Evolutionary conservation across 2,329 filamentous ascomycete species (phyloP).

Genomic region (Colletotrichum orbiculare): DNA sequence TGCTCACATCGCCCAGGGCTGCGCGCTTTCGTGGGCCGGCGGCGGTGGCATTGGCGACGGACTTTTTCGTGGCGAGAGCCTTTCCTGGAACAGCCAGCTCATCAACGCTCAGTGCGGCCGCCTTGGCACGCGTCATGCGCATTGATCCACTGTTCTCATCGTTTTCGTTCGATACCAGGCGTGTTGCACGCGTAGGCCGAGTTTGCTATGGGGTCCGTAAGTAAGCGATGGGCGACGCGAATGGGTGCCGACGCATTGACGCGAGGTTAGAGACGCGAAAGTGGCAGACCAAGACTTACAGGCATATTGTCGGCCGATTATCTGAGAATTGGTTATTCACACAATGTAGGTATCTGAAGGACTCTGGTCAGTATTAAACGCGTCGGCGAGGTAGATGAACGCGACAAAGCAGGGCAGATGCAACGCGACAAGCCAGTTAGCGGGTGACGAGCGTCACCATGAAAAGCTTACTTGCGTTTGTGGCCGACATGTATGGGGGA

Average conservation of each 20-base stretch:
- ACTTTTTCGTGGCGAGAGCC: conserved; percentile 77
- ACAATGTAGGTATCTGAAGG: conserved; percentile 20
- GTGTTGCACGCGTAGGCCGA: conserved; percentile 74
- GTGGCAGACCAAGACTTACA: conserved; percentile 45
- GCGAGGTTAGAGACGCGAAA: neutral
- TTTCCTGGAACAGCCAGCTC: conserved; percentile 71
- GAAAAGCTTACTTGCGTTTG: neutral
- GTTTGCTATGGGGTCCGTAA: conserved; percentile 56
- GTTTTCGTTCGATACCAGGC: conserved; percentile 89
- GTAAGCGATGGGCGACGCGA: conserved; percentile 39
- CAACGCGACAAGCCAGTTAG: conserved; percentile 5
- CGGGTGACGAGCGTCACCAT: conserved; percentile 18
- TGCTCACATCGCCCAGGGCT: conserved; percentile 94
- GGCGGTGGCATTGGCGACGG: conserved; percentile 60
- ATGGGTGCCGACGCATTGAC: conserved; percentile 10
- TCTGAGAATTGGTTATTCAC: conserved; percentile 16
- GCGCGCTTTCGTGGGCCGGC: conserved; percentile 76
- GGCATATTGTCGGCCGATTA: conserved; percentile 46
- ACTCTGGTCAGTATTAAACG: conserved; percentile 30
- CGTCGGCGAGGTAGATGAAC: conserved; percentile 13
- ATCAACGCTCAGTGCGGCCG: conserved; percentile 77
- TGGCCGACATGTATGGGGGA: neutral
- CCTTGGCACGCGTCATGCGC: conserved; percentile 93
- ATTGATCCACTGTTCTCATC: conserved; percentile 87
- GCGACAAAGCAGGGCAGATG: conserved; percentile 1